These are phyloP conservation scores for Bacterosira constricta DNA, from an alignment of 108 stramenopile species.

Conservation along the genomic window DNA sequence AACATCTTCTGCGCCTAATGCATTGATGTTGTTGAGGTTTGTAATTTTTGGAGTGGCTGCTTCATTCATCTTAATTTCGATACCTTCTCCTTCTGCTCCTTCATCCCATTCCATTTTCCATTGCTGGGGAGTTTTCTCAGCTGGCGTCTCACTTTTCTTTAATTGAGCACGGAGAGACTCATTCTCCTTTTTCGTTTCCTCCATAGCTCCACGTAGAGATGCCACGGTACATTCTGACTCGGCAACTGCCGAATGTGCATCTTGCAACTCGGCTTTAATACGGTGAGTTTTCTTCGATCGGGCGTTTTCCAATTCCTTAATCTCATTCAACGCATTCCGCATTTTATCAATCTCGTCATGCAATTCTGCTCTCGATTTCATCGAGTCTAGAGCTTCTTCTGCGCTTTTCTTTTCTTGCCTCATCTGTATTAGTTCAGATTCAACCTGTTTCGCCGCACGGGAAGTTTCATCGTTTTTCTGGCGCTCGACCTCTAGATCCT, in stretches of 20 bases:
- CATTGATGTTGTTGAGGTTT: conserved; percentile 13
- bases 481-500: neutral
- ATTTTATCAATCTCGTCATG: conserved; percentile 3
- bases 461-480: neutral
- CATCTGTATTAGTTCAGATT: neutral
- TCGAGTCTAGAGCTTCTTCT: neutral
- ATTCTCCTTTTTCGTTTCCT: conserved; percentile 8
- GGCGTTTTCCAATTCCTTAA: neutral
- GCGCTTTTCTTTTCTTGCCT: neutral
- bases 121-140: neutral
- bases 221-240: conserved; percentile 7
- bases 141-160: conserved; percentile 7
- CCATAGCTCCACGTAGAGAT: conserved; percentile 4
- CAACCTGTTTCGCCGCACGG: neutral
- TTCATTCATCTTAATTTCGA: conserved; percentile 26
- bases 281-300: neutral
- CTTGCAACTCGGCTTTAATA: conserved; percentile 14
- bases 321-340: conserved; percentile 7
- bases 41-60: neutral
- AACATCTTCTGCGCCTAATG: conserved; percentile 35
- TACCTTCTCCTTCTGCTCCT: conserved; percentile 1
- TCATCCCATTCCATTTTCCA: conserved; percentile 23
- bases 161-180: neutral
- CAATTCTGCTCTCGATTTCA: conserved; percentile 8
- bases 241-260: neutral